These are phyloP conservation scores for Arachnomyces sp. DNA, from an alignment of 2,329 filamentous ascomycete species.

Conservation along the genomic window DNA sequence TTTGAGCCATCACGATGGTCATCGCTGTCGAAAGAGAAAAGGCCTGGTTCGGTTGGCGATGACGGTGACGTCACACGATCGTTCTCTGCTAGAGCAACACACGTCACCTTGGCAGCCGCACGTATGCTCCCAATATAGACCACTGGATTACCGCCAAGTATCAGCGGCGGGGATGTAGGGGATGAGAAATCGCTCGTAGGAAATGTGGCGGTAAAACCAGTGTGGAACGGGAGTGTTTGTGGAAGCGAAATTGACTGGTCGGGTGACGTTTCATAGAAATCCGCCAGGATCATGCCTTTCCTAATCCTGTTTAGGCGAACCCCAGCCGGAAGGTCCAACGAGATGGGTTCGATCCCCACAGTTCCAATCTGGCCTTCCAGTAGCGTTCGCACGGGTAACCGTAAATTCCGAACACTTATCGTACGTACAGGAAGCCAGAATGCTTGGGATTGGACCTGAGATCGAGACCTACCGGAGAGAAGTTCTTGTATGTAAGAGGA, in stretches of 20 bases:
- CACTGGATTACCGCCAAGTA: slow-evolving; percentile 54
- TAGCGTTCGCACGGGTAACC: slow-evolving; percentile 70
- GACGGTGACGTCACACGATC: slow-evolving; percentile 19
- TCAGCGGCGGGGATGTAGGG: slow-evolving; percentile 42
- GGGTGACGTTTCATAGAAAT: slow-evolving; percentile 53
- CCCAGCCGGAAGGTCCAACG: slow-evolving; percentile 13
- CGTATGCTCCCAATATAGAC: slow-evolving; percentile 84
- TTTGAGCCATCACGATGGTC: slow-evolving; percentile 6
- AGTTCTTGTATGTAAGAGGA: slow-evolving; percentile 23
- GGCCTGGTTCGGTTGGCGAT: slow-evolving; percentile 30
- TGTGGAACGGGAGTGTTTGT: slow-evolving; percentile 41
- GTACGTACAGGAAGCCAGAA: slow-evolving; percentile 78
- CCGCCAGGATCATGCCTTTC: slow-evolving; percentile 77
- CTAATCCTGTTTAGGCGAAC: slow-evolving; percentile 39
- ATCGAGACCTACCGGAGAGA: slow-evolving; percentile 39
- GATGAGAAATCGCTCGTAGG: slow-evolving; percentile 47
- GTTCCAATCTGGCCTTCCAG: slow-evolving; percentile 81
- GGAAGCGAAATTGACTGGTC: slow-evolving; percentile 20
- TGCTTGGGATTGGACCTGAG: slow-evolving; percentile 48
- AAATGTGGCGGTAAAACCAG: slow-evolving; percentile 66
- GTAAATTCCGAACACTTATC: slow-evolving; percentile 79
- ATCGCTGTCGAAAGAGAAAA: slow-evolving; percentile 37
- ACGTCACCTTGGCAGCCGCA: slow-evolving; percentile 66
- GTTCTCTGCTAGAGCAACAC: slow-evolving; percentile 38
- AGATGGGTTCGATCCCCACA: slow-evolving; percentile 58